Base-by-base conservation (phyloP, 1,284 basidiomycete genomes). In the Phlebopus sp. region DNA sequence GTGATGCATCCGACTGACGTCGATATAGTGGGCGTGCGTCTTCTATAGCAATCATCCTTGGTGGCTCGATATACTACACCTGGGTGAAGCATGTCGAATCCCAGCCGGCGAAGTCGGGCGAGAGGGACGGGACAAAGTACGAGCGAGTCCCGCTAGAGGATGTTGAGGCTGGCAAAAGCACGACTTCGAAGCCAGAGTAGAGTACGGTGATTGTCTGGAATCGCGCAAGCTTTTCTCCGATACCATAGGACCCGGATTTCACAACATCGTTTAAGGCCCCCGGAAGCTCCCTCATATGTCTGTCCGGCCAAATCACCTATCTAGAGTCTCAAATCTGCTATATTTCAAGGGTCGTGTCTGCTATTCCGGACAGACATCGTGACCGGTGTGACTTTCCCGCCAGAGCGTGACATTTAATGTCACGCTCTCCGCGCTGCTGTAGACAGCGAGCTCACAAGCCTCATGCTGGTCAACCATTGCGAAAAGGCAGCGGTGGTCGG, bases 61-160 rank as follows among this genome's bases (percentile, higher is more conserved):
- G 72, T 19, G 92, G 92, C 14, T 92, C 91, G 0, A 69, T 90
- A 32, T 84, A 83, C 65, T 94, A 93, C 69, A 92, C 90, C 7
- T 92, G 88, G 86, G 75, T 87, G 46, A 92, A 92, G 64, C 82
- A 90, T 60, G 58, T 74, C 54, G 88, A 91, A 64, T 76, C 78
- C 8, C 73, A 74, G 55, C 50, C 66, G 23, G 47, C 59, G 30
- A 68, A 68, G 35, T 38, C 55, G 23, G 52, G 48, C 0, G 58
- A 55, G 46, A 55, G 57, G 37, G 53, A 57, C 25, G 53, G 54
- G 18, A 37, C 14, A 43, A 66, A 56, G 43, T 80, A 81, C 51
- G 75, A 76, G 49, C 73, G 69, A 31, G 70, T 78, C 5, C 62
- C 76, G n/a, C 62, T 79, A 50, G 74, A 79, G 51, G 72, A 78